These are phyloP conservation scores for Candida gorgasii DNA, from an alignment of 805 yeast species.

Conservation along the genomic window DNA sequence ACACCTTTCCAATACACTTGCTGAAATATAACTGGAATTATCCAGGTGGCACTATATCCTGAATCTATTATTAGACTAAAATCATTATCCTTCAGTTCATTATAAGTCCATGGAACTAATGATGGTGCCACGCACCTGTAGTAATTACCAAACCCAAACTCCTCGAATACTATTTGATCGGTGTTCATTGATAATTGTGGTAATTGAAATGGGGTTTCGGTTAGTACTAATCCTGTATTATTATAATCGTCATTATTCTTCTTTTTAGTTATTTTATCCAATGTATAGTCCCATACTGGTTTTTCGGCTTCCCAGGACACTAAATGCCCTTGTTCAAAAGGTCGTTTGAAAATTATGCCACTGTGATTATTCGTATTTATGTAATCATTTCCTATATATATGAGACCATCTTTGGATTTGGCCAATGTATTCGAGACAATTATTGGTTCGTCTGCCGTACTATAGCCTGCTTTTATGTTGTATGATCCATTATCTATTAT, in stretches of 20 bases:
- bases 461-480: conserved; percentile 57
- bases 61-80: conserved; percentile 82
- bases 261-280: conserved; percentile 30
- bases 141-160: conserved; percentile 74
- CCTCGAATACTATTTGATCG: conserved; percentile 93
- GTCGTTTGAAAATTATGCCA: conserved; percentile 72
- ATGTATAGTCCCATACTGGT: conserved; percentile 84
- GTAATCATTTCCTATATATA: conserved; percentile 71
- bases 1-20: conserved; percentile 75
- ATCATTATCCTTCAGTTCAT: conserved; percentile 37
- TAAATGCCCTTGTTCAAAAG: conserved; percentile 85
- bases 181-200: conserved; percentile 81
- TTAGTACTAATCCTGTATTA: conserved; percentile 58
- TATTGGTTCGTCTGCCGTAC: conserved; percentile 34
- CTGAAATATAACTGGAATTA: conserved; percentile 81
- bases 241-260: conserved; percentile 20
- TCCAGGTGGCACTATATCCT: conserved; percentile 86
- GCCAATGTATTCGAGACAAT: conserved; percentile 69
- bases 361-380: conserved; percentile 69
- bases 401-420: conserved; percentile 71
- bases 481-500: conserved; percentile 91
- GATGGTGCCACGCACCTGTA: conserved; percentile 66
- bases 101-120: conserved; percentile 32
- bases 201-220: conserved; percentile 80
- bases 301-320: conserved; percentile 90